Evolutionary conservation across 768 basidiomycete genomes (phyloP).

Genomic region (Cubamyces sp.): DNA sequence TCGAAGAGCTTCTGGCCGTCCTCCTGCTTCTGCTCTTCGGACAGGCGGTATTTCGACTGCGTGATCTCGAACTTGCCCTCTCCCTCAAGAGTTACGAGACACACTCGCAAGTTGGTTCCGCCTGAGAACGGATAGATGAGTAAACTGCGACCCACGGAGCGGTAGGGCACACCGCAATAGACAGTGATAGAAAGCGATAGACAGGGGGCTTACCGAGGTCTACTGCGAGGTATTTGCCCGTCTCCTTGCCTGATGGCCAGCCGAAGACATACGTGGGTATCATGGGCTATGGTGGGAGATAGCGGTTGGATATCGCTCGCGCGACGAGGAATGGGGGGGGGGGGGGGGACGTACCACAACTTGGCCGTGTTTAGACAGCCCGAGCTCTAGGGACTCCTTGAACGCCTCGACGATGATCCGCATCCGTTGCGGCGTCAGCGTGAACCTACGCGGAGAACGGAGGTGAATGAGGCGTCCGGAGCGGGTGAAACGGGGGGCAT

Average conservation of each 20-base stretch:
- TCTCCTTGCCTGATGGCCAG: constrained; percentile 90
- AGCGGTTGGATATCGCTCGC: neutral
- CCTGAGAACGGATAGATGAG: constrained; percentile 45
- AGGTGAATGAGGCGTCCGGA: neutral
- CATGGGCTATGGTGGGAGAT: constrained; percentile 66
- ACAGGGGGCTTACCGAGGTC: constrained; percentile 69
- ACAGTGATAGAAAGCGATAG: neutral
- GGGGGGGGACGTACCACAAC: constrained; percentile 70
- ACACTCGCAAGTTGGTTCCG: constrained; percentile 98
- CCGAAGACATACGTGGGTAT: constrained; percentile 97
- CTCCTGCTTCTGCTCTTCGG: constrained; percentile 97
- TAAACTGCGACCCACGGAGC: no score
- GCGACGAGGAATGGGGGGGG: neutral
- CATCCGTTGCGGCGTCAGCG: constrained; percentile 89
- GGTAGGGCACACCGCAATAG: no score
- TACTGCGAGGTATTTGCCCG: constrained; percentile 87
- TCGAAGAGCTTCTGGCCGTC: constrained; percentile 97
- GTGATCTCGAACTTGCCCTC: constrained; percentile 97
- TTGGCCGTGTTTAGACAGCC: constrained; percentile 81
- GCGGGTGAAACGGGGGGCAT: neutral
- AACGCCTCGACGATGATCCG: constrained; percentile 97
- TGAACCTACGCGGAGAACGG: constrained; percentile 57
- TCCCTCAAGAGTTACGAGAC: constrained; percentile 90
- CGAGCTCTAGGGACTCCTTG: constrained; percentile 87
- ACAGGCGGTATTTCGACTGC: constrained; percentile 94